Conservation (phyloP, 306 rosid genomes). For the Sphenostylis stenocarpa region DNA sequence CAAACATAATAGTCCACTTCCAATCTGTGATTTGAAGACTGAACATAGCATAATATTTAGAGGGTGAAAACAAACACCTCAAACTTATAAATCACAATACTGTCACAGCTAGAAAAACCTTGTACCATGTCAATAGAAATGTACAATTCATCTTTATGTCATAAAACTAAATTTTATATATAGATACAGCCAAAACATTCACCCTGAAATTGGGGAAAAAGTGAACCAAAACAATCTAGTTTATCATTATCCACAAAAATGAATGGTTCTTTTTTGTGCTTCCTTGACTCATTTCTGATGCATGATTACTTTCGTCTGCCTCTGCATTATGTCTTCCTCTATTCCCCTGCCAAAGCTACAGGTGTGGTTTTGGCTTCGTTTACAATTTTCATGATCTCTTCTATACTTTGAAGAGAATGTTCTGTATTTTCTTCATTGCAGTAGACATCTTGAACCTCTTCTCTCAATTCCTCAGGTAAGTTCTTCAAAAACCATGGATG, state of each 20-base stretch:
- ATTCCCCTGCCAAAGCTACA: slow-evolving; percentile 39
- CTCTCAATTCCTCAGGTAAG: slow-evolving; percentile 62
- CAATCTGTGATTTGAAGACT: not conserved
- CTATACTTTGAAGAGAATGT: slow-evolving; percentile 50
- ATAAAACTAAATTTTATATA: not conserved
- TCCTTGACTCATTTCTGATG: not conserved
- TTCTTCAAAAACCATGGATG: slow-evolving; percentile 67
- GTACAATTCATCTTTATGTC: not conserved
- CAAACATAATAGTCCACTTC: not conserved
- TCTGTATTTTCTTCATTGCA: slow-evolving; percentile 47
- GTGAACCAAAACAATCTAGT: not conserved
- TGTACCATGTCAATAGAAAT: not conserved
- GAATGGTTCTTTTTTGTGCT: not conserved
- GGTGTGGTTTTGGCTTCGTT: slow-evolving; percentile 52
- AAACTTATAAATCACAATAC: not conserved
- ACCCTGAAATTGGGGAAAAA: not conserved
- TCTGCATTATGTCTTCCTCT: not conserved
- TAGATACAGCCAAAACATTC: not conserved
- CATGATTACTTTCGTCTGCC: not conserved
- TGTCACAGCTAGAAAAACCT: not conserved
- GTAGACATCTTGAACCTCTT: slow-evolving; percentile 44
- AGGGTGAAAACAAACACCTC: not conserved
- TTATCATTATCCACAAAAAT: not conserved
- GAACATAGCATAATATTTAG: not conserved
- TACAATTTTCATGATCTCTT: slow-evolving; percentile 60